Evolutionary conservation across 106 monocot species (phyloP).

Genomic region (Apostasia shenzhenica): DNA sequence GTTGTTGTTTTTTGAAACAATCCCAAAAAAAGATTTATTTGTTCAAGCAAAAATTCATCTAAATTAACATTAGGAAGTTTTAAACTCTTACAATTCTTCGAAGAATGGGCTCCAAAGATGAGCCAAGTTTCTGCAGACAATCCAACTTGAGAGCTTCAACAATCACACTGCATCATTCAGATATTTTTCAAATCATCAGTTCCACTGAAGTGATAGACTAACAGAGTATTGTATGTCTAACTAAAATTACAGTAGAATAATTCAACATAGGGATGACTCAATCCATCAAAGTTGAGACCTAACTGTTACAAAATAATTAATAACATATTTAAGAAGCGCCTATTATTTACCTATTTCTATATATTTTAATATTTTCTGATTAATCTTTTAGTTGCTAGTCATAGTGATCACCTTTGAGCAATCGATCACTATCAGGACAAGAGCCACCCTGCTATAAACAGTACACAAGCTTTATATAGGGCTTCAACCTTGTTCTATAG

Average conservation of each 20-base stretch:
- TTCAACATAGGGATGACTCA: not conserved
- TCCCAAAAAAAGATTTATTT: not conserved
- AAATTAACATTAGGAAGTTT: not conserved
- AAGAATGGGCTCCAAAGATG: slow-evolving; percentile 46
- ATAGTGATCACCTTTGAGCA: no score
- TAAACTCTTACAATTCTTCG: slow-evolving; percentile 39
- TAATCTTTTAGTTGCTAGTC: no score
- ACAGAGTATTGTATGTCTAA: not conserved
- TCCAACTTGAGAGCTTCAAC: slow-evolving; percentile 52
- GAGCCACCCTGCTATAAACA: no score
- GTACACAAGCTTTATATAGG: no score
- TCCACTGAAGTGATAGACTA: not conserved
- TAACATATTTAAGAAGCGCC: no score
- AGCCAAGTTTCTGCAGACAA: slow-evolving; percentile 41
- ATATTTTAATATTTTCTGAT: no score
- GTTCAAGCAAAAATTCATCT: not conserved
- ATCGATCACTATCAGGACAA: no score
- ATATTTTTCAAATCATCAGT: not conserved
- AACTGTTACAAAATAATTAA: no score
- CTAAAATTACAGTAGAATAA: not conserved
- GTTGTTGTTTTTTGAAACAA: not conserved
- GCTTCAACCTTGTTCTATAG: no score
- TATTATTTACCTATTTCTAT: no score
- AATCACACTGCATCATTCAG: slow-evolving; percentile 24
- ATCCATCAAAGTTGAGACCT: not conserved